Percentiles rank a stretch among this genome's conserved stretches.
Conservation (phyloP, 129 eudicot species). For the Dittrichia graveolens region DNA sequence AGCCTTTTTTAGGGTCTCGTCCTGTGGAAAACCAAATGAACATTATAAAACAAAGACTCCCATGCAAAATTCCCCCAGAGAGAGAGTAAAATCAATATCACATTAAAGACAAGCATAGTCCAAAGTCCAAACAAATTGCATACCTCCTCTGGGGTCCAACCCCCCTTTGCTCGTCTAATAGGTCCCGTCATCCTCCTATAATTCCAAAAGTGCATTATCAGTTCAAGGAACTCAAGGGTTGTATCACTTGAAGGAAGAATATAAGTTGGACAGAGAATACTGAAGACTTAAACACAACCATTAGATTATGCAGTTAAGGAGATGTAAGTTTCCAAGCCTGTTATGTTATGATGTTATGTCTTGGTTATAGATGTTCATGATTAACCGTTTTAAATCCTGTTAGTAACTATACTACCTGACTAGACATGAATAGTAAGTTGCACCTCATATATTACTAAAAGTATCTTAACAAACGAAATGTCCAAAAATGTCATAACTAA, state of each 20-base stretch:
- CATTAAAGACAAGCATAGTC: neutral
- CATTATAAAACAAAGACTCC: slow-evolving; percentile 18
- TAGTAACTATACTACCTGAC: slow-evolving; percentile 15
- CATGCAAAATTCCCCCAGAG: no score
- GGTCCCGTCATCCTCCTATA: slow-evolving; percentile 94
- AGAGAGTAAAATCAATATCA: neutral
- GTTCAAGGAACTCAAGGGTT: neutral
- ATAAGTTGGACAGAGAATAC: neutral
- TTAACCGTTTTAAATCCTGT: neutral
- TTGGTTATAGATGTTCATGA: slow-evolving; percentile 17
- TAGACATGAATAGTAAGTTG: slow-evolving; percentile 25
- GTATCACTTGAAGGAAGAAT: neutral
- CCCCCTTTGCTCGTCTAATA: slow-evolving; percentile 95
- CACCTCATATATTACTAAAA: slow-evolving; percentile 5
- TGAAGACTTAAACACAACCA: slow-evolving; percentile 1
- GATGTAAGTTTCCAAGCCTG: neutral
- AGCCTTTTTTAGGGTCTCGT: slow-evolving; percentile 80
- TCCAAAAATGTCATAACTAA: slow-evolving; percentile 12
- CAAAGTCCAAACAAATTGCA: slow-evolving; percentile 26
- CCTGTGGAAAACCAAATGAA: slow-evolving; percentile 46
- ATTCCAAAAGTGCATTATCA: slow-evolving; percentile 30
- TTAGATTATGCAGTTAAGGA: slow-evolving; percentile 21
- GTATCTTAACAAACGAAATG: neutral
- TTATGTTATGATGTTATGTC: slow-evolving; percentile 18
- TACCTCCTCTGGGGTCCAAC: slow-evolving; percentile 99